These are phyloP conservation scores for Speleostelium caveatum DNA, from an alignment of 78 protist species.

Conservation along the genomic window DNA sequence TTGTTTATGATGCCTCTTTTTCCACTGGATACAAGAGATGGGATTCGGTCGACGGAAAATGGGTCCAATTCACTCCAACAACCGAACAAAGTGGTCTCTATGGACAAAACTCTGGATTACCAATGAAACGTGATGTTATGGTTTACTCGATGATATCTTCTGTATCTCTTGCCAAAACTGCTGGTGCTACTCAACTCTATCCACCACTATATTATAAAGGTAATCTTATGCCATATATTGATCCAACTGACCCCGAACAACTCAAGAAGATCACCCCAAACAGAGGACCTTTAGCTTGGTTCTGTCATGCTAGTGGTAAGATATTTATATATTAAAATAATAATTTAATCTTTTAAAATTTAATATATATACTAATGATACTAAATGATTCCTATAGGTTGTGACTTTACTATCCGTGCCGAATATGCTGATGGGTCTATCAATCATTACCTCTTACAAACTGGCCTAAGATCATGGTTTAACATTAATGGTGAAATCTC, in stretches of 20 bases:
- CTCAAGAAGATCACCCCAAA: not conserved
- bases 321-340: no score
- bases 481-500: not conserved
- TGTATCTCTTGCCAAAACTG: not conserved
- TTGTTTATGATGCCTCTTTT: not conserved
- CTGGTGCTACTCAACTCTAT: not conserved
- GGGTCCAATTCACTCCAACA: not conserved
- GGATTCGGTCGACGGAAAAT: not conserved
- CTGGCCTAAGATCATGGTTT: not conserved
- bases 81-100: conserved; percentile 14
- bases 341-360: no score
- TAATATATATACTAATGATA: no score
- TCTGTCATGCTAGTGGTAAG: conserved; percentile 18
- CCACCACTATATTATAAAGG: conserved; percentile 21
- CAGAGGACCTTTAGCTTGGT: conserved; percentile 3
- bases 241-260: conserved; percentile 27
- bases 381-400: no score
- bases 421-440: conserved; percentile 22
- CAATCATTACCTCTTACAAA: not conserved
- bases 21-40: not conserved
- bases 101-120: not conserved
- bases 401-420: conserved; percentile 35
- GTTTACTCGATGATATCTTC: conserved; percentile 22
- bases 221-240: conserved; percentile 15
- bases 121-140: conserved; percentile 10